A percentile compares a stretch with the other conserved stretches of the same genome.
These are phyloP conservation scores for Aspergillus aculeatinus DNA, from an alignment of 2,329 filamentous ascomycete genomes.

Conservation along the genomic window DNA sequence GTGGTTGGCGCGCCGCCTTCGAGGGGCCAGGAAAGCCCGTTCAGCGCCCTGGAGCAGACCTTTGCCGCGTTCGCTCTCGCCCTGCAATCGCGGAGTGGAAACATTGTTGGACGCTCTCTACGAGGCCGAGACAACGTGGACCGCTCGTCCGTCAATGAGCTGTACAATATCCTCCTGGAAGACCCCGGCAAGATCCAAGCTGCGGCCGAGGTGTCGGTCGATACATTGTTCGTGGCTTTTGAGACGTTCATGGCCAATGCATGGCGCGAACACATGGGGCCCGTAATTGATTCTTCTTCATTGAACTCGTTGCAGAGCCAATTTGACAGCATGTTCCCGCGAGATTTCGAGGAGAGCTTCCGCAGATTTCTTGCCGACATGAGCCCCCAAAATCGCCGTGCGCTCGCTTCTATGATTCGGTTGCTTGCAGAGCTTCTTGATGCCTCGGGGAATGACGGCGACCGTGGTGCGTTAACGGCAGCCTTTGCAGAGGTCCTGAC, in stretches of 20 bases:
- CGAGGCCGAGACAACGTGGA: conserved; percentile 69
- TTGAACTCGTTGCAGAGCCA: conserved; percentile 69
- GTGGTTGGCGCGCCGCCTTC: conserved; percentile 54
- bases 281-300: conserved; percentile 70
- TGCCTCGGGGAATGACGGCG: conserved; percentile 85
- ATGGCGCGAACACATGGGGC: conserved; percentile 85
- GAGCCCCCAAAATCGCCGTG: conserved; percentile 64
- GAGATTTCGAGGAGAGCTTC: conserved; percentile 58
- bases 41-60: conserved; percentile 77
- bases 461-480: conserved; percentile 81
- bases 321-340: conserved; percentile 44
- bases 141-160: conserved; percentile 77
- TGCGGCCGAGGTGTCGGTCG: conserved; percentile 72
- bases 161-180: conserved; percentile 86
- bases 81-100: conserved; percentile 80
- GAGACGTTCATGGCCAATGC: conserved; percentile 88
- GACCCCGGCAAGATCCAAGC: conserved; percentile 75
- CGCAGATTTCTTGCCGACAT: conserved; percentile 53
- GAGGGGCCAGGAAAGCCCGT: conserved; percentile 60
- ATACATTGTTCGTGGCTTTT: conserved; percentile 86
- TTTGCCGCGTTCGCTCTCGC: conserved; percentile 80
- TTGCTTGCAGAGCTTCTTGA: conserved; percentile 84
- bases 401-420: conserved; percentile 80
- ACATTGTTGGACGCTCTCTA: conserved; percentile 75
- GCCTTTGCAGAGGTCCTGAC: conserved; percentile 87